phyloP scores from a whole-genome alignment of 208 protist genomes.

The Balamuthia mandrillaris region DNA sequence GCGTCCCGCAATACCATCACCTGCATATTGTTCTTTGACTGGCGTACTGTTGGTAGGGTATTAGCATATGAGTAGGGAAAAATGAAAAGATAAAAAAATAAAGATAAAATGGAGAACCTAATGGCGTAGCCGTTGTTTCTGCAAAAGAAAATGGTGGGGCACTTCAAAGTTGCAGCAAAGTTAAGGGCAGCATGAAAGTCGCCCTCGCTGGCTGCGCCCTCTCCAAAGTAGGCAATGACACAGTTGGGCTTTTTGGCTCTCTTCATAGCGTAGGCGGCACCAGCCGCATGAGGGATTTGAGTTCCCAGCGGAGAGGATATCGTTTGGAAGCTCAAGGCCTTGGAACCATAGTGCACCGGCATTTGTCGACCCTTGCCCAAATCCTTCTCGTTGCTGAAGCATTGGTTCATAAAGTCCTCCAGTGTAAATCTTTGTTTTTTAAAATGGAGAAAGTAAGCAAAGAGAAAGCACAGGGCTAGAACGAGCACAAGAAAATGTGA shows the following conservation, averaged over 20 bases:
- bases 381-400: constrained; percentile 82
- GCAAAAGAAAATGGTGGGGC: constrained; percentile 90
- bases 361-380: constrained; percentile 91
- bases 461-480: not conserved
- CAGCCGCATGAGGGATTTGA: constrained; percentile 91
- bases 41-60: constrained; percentile 92
- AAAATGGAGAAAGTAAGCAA: not conserved
- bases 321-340: constrained; percentile 87
- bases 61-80: constrained; percentile 53
- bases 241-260: constrained; percentile 77
- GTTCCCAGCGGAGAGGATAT: constrained; percentile 92
- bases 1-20: constrained; percentile 72
- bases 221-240: constrained; percentile 91
- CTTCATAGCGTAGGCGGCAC: constrained; percentile 89
- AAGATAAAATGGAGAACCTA: not conserved
- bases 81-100: constrained; percentile 5
- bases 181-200: constrained; percentile 96
- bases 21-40: constrained; percentile 88
- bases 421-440: constrained; percentile 84
- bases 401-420: constrained; percentile 89
- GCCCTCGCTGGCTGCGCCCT: constrained; percentile 89
- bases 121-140: constrained; percentile 76
- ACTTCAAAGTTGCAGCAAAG: constrained; percentile 88
- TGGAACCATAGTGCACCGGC: constrained; percentile 95
- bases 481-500: not conserved